phyloP scores from a whole-genome alignment of 2,329 filamentous ascomycete species.

The Colletotrichum navitas region DNA sequence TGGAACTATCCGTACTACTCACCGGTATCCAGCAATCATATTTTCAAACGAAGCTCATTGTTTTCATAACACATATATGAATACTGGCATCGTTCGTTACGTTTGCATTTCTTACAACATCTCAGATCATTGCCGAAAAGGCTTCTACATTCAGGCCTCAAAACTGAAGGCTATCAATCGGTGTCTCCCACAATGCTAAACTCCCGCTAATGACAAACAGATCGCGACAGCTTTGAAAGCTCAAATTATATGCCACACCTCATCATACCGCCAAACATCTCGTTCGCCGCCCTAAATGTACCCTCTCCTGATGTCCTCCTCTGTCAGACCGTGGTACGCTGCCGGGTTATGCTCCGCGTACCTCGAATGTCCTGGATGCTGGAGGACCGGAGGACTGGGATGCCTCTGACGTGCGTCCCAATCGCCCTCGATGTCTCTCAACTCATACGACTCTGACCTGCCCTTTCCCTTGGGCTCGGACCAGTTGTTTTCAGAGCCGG shows the following conservation, averaged over 20 bases:
- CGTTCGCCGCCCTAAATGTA: background rate
- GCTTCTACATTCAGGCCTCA: background rate
- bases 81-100: background rate
- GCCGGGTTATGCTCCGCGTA: slow-evolving; percentile 42
- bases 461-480: slow-evolving; percentile 54
- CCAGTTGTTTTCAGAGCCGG: slow-evolving; percentile 50
- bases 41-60: background rate
- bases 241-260: background rate
- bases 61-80: background rate
- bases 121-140: background rate
- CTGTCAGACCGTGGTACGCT: slow-evolving; percentile 43
- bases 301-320: slow-evolving; percentile 40
- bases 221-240: background rate
- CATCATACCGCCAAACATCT: background rate
- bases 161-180: slow-evolving; percentile 3
- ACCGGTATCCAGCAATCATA: background rate
- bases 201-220: slow-evolving; percentile 35
- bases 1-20: background rate
- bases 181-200: slow-evolving; percentile 32
- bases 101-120: background rate
- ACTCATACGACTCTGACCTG: slow-evolving; percentile 63
- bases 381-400: slow-evolving; percentile 57
- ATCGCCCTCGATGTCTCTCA: slow-evolving; percentile 59
- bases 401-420: slow-evolving; percentile 44
- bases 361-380: slow-evolving; percentile 58